A percentile compares a stretch with the other conserved stretches of the same genome.
phyloP scores from a whole-genome alignment of 176 grass and related monocot genomes.

The Eragrostis curvula region DNA sequence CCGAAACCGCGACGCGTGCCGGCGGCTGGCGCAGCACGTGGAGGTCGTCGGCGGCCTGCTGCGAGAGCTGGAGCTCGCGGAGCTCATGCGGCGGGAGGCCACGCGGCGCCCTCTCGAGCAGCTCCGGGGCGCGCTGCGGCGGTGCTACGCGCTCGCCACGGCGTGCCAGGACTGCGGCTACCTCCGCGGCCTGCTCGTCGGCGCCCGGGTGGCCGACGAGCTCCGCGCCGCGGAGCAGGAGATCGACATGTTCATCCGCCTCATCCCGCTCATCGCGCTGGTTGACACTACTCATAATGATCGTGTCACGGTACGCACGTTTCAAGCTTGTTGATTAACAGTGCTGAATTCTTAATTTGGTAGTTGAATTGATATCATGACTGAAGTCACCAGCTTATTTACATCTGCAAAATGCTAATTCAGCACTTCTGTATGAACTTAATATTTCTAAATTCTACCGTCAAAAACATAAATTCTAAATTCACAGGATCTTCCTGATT shows the following conservation, averaged over 20 bases:
- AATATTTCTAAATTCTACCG: slow-evolving; percentile 32
- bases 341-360: no score
- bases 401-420: no score
- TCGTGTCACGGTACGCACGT: not conserved
- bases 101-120: slow-evolving; percentile 60
- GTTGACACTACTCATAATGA: slow-evolving; percentile 30
- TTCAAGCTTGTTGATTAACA: no score
- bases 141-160: slow-evolving; percentile 52
- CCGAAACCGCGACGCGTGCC: slow-evolving; percentile 62
- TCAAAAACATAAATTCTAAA: no score
- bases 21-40: slow-evolving; percentile 53
- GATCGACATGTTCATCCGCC: slow-evolving; percentile 60
- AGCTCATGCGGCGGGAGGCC: slow-evolving; percentile 51
- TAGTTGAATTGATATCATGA: no score
- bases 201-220: slow-evolving; percentile 44
- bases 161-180: slow-evolving; percentile 56
- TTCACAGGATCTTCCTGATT: not conserved
- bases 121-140: slow-evolving; percentile 40
- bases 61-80: slow-evolving; percentile 50
- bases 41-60: slow-evolving; percentile 61
- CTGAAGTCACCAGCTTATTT: no score
- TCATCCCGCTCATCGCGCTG: slow-evolving; percentile 62
- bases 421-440: not conserved
- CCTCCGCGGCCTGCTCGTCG: slow-evolving; percentile 47
- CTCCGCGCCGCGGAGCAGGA: slow-evolving; percentile 49